Conservation (phyloP, 306 rosid species). For the Sechiopsis laciniata region DNA sequence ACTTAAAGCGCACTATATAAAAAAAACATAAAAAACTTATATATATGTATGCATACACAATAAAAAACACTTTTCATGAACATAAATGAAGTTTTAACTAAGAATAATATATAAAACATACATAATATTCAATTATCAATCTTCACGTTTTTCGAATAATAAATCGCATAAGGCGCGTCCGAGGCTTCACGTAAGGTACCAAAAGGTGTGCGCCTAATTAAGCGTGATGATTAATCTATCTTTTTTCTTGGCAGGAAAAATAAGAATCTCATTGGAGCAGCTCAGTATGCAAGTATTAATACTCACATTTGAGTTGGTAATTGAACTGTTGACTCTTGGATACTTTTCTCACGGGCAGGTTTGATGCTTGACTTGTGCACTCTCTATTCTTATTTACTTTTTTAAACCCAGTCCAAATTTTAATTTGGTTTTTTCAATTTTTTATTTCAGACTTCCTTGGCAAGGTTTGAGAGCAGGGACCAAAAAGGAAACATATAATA, state of each 20-base stretch:
- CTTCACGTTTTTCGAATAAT: too few relatives aligned
- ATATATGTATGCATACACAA: too few relatives aligned
- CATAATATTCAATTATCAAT: too few relatives aligned
- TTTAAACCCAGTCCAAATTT: constrained; percentile 13
- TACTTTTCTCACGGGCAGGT: constrained; percentile 93
- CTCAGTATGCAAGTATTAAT: constrained; percentile 98
- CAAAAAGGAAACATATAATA: constrained; percentile 90
- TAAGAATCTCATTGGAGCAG: constrained; percentile 98
- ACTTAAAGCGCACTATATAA: too few relatives aligned
- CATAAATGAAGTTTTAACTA: too few relatives aligned
- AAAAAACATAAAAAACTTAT: too few relatives aligned
- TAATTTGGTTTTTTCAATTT: constrained; percentile 3
- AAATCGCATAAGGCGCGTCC: too few relatives aligned
- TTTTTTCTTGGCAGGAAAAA: constrained; percentile 63
- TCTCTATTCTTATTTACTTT: constrained; percentile 6
- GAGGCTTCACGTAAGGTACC: too few relatives aligned
- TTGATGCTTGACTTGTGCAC: constrained; percentile 22
- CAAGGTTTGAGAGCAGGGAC: constrained; percentile 96
- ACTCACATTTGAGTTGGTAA: constrained; percentile 98
- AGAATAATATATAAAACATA: too few relatives aligned
- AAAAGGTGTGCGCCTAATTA: too few relatives aligned
- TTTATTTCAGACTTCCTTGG: constrained; percentile 88
- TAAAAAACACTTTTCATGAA: too few relatives aligned
- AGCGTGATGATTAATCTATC: neutral
- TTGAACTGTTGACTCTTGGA: constrained; percentile 24